A percentile compares a stretch with the other conserved stretches of the same genome.
Conservation (phyloP, 2,329 filamentous ascomycete species). For the Ophiobolus disseminans region DNA sequence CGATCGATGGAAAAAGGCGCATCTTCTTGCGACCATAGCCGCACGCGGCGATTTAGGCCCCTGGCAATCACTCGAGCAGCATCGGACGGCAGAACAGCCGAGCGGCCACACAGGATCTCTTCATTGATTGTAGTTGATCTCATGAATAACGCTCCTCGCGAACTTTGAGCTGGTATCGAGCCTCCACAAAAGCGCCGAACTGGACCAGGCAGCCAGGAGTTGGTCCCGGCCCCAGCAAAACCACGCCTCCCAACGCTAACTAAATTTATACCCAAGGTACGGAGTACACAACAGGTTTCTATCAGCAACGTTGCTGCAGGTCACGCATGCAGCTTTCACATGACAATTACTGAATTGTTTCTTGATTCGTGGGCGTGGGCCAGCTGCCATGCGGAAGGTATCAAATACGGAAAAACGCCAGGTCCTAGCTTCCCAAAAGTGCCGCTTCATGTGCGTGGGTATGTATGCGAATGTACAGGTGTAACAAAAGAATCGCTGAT, state of each 20-base stretch:
- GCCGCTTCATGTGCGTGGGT: slow-evolving; percentile 11
- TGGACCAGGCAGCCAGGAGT: no score
- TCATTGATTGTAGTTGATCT: no score
- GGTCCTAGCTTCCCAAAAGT: slow-evolving; percentile 10
- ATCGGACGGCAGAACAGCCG: no score
- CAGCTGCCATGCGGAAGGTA: slow-evolving; percentile 15
- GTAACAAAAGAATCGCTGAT: neutral
- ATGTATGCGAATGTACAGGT: slow-evolving; percentile 14
- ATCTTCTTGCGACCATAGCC: no score
- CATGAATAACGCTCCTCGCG: no score
- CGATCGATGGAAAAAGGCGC: no score
- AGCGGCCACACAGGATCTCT: no score
- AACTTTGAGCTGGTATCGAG: no score
- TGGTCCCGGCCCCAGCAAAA: no score
- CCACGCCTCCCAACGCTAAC: neutral
- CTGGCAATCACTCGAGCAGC: no score
- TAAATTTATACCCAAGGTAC: neutral
- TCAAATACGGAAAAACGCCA: slow-evolving; percentile 18
- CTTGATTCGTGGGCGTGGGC: slow-evolving; percentile 15
- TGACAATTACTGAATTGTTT: slow-evolving; percentile 10
- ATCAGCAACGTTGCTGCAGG: neutral
- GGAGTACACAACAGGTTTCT: neutral
- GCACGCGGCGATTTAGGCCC: no score
- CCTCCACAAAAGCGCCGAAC: no score
- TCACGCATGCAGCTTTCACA: slow-evolving; percentile 4